Base-by-base conservation (phyloP, 2,329 filamentous ascomycete species). In the Sclerotinia nivalis region DNA sequence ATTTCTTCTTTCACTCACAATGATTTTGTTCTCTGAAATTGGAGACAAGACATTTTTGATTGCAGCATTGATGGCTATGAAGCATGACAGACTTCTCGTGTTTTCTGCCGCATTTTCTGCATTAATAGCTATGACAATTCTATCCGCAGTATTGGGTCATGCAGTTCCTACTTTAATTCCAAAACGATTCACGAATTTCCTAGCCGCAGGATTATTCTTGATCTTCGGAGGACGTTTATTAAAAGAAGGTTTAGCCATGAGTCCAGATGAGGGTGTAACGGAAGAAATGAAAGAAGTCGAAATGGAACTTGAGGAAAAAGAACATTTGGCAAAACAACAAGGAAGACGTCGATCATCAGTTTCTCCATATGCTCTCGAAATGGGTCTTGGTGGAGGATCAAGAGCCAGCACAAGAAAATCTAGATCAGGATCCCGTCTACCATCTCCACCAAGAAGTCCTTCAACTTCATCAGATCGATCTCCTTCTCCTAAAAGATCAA, bases 31-130 rank as follows among this genome's bases (percentile, higher is more conserved):
- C 76, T 97, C 95, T 60, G 96, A 99, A 80, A 89, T 99, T 76
- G 96, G 96, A 73, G 96, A 99, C 87, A 99, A 99, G 83, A 99
- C 96, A 0, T 99, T 99, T 84, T 86, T 99, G 56, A 93, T 99
- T 31, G 96, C 96, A 9, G 95, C 94, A 10, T 87, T 99, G 25
- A 99, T 99, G 96, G 96, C 96, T 18, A 99, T 99, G 96, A 96
- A 97, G 79, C 95, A 99, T 77, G 91, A 96, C 72, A 91, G 96
- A 66, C 84, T 97, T 73, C 87, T 98, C 18, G 96, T 99, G 72
- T 99, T 99, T 82, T 92, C 93, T 2, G 93, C 96, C 10, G 96
- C 96, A n/a, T 95, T 97, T 76, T 89, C 90, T 67, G 96, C 96
- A 13, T 85, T 99, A 59, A 88, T 97, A 71, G 87, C 92, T 79